Base-by-base conservation (phyloP, 2,329 filamentous ascomycete species). In the Nectriaceae sp. region DNA sequence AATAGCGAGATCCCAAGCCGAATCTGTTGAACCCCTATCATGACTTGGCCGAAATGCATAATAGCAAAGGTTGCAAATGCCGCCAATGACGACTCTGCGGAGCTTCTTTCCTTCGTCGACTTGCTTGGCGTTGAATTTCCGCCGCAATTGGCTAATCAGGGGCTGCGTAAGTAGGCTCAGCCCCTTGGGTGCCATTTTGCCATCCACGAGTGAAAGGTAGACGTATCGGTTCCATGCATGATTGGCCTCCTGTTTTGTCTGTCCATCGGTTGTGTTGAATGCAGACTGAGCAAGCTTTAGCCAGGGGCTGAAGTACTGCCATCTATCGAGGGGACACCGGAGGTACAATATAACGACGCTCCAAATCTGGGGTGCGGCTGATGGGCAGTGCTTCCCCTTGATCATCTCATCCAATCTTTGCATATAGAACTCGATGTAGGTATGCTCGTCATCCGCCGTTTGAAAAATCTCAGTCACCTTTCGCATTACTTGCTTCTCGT, bases 311-410 rank as follows among this genome's bases (percentile, higher is more conserved):
- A 90, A 84, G 61, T 88, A 82, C 24, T 85, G 77, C 89, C 93
- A 97, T 72, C 65, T 85, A 55, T 74, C 83, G 62, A 75, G 76
- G 55, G 66, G 84, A 69, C 71, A 83, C 71, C 88, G 84, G 40
- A 97, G 75, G 46, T 96, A 83, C 2, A 96, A 77, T 5, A 93
- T 83, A 3, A 96, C 75, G 29, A 90, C 82, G 49, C 88, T 88
- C 93, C 93, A 97, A 19, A 97, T 89, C 56, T 91, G 88, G 5
- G 94, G 92, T 1, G 96, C 91, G 33, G 83, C 76, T 0, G 77
- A 68, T 20, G 65, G 50, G 11, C 55, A 51, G 39, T 70, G 79
- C 54, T 77, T 84, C 41, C 80, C 76, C 54, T 84, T 80, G 21
- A 87, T 76, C 84, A 94, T 89, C 11, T 77, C 74, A 47, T 79